A percentile compares a stretch with the other conserved stretches of the same genome.
Conservation (phyloP, 805 yeast genomes). For the Torulaspora indica region DNA sequence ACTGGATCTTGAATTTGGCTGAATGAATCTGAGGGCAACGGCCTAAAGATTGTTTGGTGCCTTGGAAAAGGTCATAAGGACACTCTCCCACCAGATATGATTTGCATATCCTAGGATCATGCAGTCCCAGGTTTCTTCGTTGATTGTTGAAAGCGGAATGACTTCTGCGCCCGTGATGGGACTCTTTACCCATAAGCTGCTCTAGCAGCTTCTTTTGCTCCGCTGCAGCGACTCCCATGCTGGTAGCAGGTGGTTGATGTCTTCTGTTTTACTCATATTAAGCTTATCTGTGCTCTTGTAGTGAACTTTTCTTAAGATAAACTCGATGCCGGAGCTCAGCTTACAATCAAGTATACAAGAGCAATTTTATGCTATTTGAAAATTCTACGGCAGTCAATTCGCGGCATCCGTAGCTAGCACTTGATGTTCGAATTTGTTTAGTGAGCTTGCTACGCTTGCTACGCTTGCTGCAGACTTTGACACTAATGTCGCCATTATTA, state of each 20-base stretch:
- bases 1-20: slow-evolving; percentile 68
- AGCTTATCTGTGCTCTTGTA: neutral
- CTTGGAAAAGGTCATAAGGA: slow-evolving; percentile 75
- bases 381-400: no score
- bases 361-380: no score
- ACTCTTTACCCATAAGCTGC: slow-evolving; percentile 57
- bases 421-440: no score
- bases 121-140: slow-evolving; percentile 36
- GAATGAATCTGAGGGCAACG: slow-evolving; percentile 71
- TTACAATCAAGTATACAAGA: neutral
- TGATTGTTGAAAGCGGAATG: slow-evolving; percentile 38
- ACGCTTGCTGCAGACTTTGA: no score
- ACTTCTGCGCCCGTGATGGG: slow-evolving; percentile 22
- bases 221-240: slow-evolving; percentile 51
- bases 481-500: no score
- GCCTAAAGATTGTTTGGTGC: slow-evolving; percentile 80
- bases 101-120: slow-evolving; percentile 65
- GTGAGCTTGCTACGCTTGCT: no score
- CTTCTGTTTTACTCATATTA: neutral
- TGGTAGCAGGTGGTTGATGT: neutral
- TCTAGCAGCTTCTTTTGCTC: slow-evolving; percentile 70
- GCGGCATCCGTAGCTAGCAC: no score
- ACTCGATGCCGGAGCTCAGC: neutral
- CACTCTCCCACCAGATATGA: slow-evolving; percentile 80
- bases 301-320: neutral